Base-by-base conservation (phyloP, 2,329 filamentous ascomycete species). In the Arthrocladium fulminans region DNA sequence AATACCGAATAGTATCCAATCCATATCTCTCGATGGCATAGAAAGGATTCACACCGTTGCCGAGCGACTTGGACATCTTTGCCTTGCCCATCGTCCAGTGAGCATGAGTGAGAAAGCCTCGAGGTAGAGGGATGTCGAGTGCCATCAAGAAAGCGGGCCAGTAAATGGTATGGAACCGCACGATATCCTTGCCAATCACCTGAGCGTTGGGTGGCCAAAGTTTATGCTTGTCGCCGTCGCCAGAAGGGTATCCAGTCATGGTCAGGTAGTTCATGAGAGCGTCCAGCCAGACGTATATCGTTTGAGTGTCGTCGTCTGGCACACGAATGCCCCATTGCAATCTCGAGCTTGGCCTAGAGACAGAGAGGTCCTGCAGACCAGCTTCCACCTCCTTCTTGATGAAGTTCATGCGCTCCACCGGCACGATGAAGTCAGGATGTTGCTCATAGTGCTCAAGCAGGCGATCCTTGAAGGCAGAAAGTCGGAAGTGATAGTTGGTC, bases 261-360 rank as follows among this genome's bases (percentile, higher is more conserved):
- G 89, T 95, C 45, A 92, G 69, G 64, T 98, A 98, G 66, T 96
- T 98, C 60, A 97, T 76, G 24, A 98, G 77, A 1, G 92, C 92
- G 67, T 98, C 94, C 0, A 98, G 77, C 92, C 92, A 98, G 25
- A 98, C 94, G 61, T 98, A 98, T 50, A 98, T 90, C 2, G 89
- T 97, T 66, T 97, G 92, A 15, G 73, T 79, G 0, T 77, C 71
- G 60, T 98, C 92, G 46, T 82, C 83, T 0, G 92, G 92, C 22
- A 96, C 92, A 5, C 75, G 81, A 49, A 98, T 85, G 2, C 92
- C 92, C 92, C 92, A 98, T 20, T 72, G 77, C 34, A 97, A 67
- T 41, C 92, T 78, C 47, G 83, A 79, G 2, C 76, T 72, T 0
- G 92, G 92, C 23, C 94, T 77, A 2, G 90, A 97, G 44, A 96